phyloP scores from a whole-genome alignment of 2,329 filamentous ascomycete genomes.

The Diplodia sapinea region DNA sequence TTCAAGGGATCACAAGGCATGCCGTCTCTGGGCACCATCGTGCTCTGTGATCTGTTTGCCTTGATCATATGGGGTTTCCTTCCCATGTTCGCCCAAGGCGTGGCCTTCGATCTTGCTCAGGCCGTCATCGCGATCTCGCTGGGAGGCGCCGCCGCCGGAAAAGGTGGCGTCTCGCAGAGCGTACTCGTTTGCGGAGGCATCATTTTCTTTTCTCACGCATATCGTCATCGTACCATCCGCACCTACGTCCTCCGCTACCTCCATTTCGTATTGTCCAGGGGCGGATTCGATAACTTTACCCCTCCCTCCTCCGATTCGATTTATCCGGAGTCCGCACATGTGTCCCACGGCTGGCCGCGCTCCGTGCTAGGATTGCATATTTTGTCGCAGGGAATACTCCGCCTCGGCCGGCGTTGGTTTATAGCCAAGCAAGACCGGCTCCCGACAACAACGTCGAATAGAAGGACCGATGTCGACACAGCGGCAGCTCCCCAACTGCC shows the following conservation, averaged over 20 bases:
- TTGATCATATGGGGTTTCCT: constrained; percentile 86
- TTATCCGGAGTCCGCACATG: constrained; percentile 47
- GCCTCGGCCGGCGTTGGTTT: constrained; percentile 63
- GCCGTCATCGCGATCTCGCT: constrained; percentile 91
- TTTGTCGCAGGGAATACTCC: constrained; percentile 72
- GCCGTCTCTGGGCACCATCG: constrained; percentile 81
- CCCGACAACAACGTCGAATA: constrained; percentile 40
- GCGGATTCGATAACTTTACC: constrained; percentile 49
- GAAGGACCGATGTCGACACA: constrained; percentile 65
- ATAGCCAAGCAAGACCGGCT: constrained; percentile 31
- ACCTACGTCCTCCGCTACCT: constrained; percentile 55
- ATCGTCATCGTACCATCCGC: constrained; percentile 29
- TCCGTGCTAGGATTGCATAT: constrained; percentile 77
- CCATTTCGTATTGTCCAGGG: constrained; percentile 47
- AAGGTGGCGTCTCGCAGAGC: constrained; percentile 72
- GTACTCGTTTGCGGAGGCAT: constrained; percentile 74
- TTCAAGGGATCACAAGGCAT: constrained; percentile 87
- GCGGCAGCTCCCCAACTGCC: constrained; percentile 45
- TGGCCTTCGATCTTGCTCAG: constrained; percentile 88
- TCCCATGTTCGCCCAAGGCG: constrained; percentile 84
- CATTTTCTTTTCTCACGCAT: constrained; percentile 58
- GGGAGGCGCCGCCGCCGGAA: constrained; percentile 76
- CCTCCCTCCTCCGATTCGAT: constrained; percentile 46
- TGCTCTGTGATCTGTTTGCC: constrained; percentile 82
- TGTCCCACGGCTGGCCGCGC: constrained; percentile 69